These are phyloP conservation scores for Pyrenochaeta sp. DNA, from an alignment of 2,329 filamentous ascomycete species.

Conservation along the genomic window DNA sequence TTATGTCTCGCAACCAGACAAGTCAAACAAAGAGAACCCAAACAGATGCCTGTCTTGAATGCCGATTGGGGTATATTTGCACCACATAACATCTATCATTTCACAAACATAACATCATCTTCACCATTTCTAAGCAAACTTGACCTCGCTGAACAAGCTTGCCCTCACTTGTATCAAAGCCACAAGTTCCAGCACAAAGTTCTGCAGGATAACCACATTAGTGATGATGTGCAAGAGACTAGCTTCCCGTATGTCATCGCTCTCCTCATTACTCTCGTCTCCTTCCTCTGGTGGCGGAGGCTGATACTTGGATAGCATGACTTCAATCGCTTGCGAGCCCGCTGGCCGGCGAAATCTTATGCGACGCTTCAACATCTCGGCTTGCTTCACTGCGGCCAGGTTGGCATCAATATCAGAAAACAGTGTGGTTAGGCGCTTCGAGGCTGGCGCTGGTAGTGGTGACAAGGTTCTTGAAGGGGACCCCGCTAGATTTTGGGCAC, in stretches of 20 bases:
- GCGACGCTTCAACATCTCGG: slow-evolving; percentile 42
- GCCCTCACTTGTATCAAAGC: slow-evolving; percentile 58
- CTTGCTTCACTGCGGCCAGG: slow-evolving; percentile 37
- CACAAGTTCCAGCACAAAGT: slow-evolving; percentile 58
- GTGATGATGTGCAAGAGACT: slow-evolving; percentile 59
- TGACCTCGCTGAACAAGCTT: slow-evolving; percentile 57
- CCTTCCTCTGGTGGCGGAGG: slow-evolving; percentile 34
- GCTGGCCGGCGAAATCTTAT: slow-evolving; percentile 42
- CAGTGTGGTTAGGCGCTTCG: slow-evolving; percentile 41
- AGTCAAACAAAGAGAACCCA: too few species aligned
- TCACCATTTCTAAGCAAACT: too few species aligned
- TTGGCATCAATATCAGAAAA: slow-evolving; percentile 46
- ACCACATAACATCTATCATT: slow-evolving; percentile 13
- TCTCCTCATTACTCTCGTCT: slow-evolving; percentile 20
- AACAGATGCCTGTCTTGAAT: too few species aligned
- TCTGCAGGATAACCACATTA: slow-evolving; percentile 59
- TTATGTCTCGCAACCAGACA: too few species aligned
- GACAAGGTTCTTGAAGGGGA: slow-evolving; percentile 39
- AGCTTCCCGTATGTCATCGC: slow-evolving; percentile 48
- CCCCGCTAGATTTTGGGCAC: slow-evolving; percentile 35
- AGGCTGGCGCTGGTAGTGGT: slow-evolving; percentile 36
- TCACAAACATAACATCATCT: too few species aligned
- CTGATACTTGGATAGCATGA: slow-evolving; percentile 45
- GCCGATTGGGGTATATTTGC: slow-evolving; percentile 39
- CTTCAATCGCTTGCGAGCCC: slow-evolving; percentile 36